Evolutionary conservation across 2,329 filamentous ascomycete genomes (phyloP).

Genomic region (Furcasterigmium sp.): DNA sequence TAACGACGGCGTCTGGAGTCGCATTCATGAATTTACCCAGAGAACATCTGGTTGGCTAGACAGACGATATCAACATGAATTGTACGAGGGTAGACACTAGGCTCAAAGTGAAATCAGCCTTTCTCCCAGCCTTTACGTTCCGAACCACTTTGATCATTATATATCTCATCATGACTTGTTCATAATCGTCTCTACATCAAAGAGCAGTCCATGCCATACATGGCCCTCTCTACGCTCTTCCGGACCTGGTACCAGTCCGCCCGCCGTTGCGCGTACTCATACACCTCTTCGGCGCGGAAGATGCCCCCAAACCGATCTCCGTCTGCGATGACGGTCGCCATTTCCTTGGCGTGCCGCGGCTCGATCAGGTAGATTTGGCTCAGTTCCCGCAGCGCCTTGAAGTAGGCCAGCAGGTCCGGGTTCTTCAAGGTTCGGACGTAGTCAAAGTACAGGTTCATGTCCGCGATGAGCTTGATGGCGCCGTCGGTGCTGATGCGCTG

Average conservation of each 20-base stretch:
- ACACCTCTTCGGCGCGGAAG: conserved; percentile 93
- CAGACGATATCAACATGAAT: no score
- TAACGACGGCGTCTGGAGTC: background rate
- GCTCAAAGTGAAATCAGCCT: no score
- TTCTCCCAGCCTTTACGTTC: no score
- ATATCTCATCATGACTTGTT: background rate
- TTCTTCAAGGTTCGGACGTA: conserved; percentile 82
- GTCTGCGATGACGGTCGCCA: conserved; percentile 93
- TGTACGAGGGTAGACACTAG: no score
- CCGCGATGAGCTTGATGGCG: conserved; percentile 87
- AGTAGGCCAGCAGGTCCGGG: conserved; percentile 80
- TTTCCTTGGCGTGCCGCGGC: conserved; percentile 80
- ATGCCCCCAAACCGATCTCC: conserved; percentile 85
- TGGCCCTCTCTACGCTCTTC: conserved; percentile 84
- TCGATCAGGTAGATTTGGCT: conserved; percentile 95
- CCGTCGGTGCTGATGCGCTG: conserved; percentile 88
- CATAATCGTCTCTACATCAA: conserved; percentile 57
- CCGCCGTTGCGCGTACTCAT: conserved; percentile 89
- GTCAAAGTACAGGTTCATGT: conserved; percentile 90
- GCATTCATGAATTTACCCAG: no score
- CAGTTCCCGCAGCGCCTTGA: conserved; percentile 83
- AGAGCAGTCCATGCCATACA: conserved; percentile 89
- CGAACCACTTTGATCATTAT: background rate
- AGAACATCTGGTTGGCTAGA: no score
- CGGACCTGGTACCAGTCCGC: conserved; percentile 94